These are phyloP conservation scores for Cladophialophora bantiana DNA, from an alignment of 2,329 filamentous ascomycete species.

Conservation along the genomic window DNA sequence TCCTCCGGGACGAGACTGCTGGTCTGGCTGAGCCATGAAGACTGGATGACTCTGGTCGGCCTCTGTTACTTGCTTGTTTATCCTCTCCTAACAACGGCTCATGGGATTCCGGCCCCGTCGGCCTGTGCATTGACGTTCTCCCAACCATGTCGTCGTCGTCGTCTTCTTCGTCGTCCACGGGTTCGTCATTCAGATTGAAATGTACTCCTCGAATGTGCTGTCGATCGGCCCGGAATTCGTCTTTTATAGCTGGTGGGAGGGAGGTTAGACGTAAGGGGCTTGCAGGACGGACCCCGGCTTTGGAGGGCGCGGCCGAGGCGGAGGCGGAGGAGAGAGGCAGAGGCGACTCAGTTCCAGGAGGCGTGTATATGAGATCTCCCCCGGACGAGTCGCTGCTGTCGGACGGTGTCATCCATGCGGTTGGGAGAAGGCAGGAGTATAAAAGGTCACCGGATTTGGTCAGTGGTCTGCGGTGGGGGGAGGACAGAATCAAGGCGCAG, in stretches of 20 bases:
- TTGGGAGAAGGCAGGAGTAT: constrained; percentile 11
- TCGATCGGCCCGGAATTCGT: constrained; percentile 34
- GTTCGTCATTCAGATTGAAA: constrained; percentile 39
- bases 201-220: constrained; percentile 24
- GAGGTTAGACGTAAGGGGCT: constrained; percentile 36
- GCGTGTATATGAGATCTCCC: constrained; percentile 40
- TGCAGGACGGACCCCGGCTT: constrained; percentile 28
- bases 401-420: constrained; percentile 45
- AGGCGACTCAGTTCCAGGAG: constrained; percentile 38
- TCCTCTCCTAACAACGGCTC: constrained; percentile 63
- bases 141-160: constrained; percentile 53
- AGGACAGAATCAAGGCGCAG: constrained; percentile 13
- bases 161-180: constrained; percentile 49
- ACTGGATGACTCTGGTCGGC: constrained; percentile 47
- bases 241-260: constrained; percentile 41
- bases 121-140: constrained; percentile 57
- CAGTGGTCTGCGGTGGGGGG: constrained; percentile 9
- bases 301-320: constrained; percentile 2
- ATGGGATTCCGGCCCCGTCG: constrained; percentile 57
- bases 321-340: constrained; percentile 18
- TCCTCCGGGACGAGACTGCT: constrained; percentile 60
- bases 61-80: constrained; percentile 42
- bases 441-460: constrained; percentile 21
- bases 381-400: constrained; percentile 38
- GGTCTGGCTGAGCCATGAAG: constrained; percentile 45